Evolutionary conservation across 495 filamentous ascomycete genomes (phyloP).

Genomic region (Clavariopsis aquatica): DNA sequence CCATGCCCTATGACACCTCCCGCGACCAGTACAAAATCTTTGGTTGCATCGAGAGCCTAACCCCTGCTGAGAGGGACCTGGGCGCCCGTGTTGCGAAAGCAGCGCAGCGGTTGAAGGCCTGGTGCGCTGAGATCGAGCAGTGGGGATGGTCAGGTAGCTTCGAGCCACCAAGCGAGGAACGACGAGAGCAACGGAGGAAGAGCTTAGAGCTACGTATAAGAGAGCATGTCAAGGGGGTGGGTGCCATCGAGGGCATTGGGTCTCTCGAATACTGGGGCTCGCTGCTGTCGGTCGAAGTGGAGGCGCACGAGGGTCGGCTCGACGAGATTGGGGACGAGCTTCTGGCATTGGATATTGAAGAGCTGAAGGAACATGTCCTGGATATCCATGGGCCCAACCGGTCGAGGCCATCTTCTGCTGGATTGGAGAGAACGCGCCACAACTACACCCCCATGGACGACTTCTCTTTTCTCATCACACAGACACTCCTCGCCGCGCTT

Average conservation of each 20-base stretch:
- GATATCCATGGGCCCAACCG: slow-evolving; percentile 67
- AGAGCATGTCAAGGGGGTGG: slow-evolving; percentile 21
- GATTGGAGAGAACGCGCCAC: slow-evolving; percentile 55
- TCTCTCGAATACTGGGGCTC: slow-evolving; percentile 64
- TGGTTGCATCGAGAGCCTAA: slow-evolving; percentile 39
- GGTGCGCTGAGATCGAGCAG: slow-evolving; percentile 71
- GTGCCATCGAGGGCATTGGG: slow-evolving; percentile 7
- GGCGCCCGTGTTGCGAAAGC: slow-evolving; percentile 73
- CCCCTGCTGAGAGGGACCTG: slow-evolving; percentile 43
- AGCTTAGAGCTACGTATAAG: slow-evolving; percentile 34
- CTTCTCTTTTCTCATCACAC: slow-evolving; percentile 84
- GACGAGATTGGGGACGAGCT: slow-evolving; percentile 76
- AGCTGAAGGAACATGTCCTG: slow-evolving; percentile 85
- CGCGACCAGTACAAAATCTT: slow-evolving; percentile 37
- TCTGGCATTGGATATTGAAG: slow-evolving; percentile 80
- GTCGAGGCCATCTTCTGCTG: slow-evolving; percentile 55
- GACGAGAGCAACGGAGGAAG: slow-evolving; percentile 43
- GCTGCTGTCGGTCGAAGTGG: slow-evolving; percentile 61
- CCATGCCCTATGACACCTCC: slow-evolving; percentile 29
- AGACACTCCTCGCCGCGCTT: slow-evolving; percentile 80
- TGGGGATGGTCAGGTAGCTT: slow-evolving; percentile 71
- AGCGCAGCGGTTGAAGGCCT: slow-evolving; percentile 70
- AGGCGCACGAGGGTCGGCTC: slow-evolving; percentile 69
- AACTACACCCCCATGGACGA: slow-evolving; percentile 68
- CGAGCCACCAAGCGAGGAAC: slow-evolving; percentile 42